These are phyloP conservation scores for Penicillium italicum DNA, from an alignment of 2,329 filamentous ascomycete species.

Conservation along the genomic window DNA sequence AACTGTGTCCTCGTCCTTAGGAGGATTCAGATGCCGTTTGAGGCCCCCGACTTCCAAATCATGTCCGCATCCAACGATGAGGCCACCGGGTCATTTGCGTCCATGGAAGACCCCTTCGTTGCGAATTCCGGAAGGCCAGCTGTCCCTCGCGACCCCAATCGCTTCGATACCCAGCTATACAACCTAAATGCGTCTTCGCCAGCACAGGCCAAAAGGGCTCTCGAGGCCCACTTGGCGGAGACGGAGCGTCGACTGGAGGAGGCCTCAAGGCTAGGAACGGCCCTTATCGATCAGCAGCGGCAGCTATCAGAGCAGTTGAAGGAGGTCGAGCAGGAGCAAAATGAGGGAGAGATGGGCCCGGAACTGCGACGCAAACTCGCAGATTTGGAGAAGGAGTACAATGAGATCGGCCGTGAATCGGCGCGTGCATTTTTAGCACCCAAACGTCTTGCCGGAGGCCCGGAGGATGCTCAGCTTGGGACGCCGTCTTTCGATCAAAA, in stretches of 20 bases:
- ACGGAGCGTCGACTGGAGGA: conserved; percentile 89
- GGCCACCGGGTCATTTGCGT: conserved; percentile 18
- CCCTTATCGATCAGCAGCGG: conserved; percentile 80
- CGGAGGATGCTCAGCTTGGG: conserved; percentile 51
- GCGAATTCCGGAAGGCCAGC: conserved; percentile 44
- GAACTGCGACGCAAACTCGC: conserved; percentile 78
- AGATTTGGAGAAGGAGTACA: conserved; percentile 91
- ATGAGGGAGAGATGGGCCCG: conserved; percentile 72
- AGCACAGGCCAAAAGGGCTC: conserved; percentile 77
- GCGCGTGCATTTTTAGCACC: conserved; percentile 84
- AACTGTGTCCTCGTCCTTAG: conserved; percentile 20
- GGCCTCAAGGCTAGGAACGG: conserved; percentile 81
- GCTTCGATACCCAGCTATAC: conserved; percentile 79
- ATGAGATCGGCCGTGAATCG: conserved; percentile 85
- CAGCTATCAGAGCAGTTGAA: conserved; percentile 76
- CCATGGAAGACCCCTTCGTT: conserved; percentile 57
- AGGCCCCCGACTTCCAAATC: conserved; percentile 9
- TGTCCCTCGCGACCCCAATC: conserved; percentile 52
- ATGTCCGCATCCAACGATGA: conserved; percentile 18
- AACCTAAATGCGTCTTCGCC: conserved; percentile 78
- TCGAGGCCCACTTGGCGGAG: conserved; percentile 88
- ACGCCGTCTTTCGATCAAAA: conserved; percentile 48
- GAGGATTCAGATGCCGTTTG: conserved; percentile 22
- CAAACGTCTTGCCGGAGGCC: conserved; percentile 70
- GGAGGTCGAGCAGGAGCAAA: conserved; percentile 75